A percentile compares a stretch with the other conserved stretches of the same genome.
Evolutionary conservation across 768 basidiomycete species (phyloP).

Genomic region (Auricularia auricula-judae): DNA sequence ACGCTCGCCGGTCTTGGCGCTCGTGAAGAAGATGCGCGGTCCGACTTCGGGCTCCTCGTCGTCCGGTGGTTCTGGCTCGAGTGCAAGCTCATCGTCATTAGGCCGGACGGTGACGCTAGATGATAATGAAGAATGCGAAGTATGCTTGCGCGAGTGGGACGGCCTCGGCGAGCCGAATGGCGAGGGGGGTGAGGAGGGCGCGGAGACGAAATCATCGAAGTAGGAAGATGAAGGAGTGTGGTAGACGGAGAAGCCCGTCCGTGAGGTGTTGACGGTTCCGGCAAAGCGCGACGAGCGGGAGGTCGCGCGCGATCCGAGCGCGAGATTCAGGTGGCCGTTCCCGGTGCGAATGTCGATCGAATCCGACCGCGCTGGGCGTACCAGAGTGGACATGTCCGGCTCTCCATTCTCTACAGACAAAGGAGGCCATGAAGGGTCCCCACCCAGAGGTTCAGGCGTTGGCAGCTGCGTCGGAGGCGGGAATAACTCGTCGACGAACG

Average conservation of each 20-base stretch:
- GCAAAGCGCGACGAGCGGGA: constrained; percentile 30
- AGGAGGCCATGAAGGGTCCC: not conserved
- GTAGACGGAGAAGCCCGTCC: constrained; percentile 51
- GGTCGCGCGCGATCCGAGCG: constrained; percentile 35
- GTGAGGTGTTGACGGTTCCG: constrained; percentile 47
- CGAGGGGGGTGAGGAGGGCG: constrained; percentile 30
- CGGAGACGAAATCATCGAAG: constrained; percentile 43
- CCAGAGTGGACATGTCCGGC: not conserved
- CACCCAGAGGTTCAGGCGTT: not conserved
- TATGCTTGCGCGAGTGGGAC: constrained; percentile 6
- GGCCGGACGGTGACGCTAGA: constrained; percentile 8
- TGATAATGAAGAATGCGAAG: constrained; percentile 9
- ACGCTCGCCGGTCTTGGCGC: constrained; percentile 68
- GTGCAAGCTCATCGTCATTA: not conserved
- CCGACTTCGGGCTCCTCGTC: constrained; percentile 28
- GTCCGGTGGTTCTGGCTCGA: constrained; percentile 6
- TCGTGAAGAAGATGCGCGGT: constrained; percentile 62
- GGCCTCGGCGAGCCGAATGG: constrained; percentile 8
- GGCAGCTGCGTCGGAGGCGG: constrained; percentile 20
- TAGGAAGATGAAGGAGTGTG: constrained; percentile 76
- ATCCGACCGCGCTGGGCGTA: constrained; percentile 15
- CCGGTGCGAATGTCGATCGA: constrained; percentile 20
- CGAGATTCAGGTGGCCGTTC: not conserved
- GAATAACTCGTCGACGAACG: constrained; percentile 48
- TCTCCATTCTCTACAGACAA: not conserved